These are phyloP conservation scores for Kickxella alabastrina DNA, from an alignment of 192 early-diverging fungal species.

Conservation along the genomic window DNA sequence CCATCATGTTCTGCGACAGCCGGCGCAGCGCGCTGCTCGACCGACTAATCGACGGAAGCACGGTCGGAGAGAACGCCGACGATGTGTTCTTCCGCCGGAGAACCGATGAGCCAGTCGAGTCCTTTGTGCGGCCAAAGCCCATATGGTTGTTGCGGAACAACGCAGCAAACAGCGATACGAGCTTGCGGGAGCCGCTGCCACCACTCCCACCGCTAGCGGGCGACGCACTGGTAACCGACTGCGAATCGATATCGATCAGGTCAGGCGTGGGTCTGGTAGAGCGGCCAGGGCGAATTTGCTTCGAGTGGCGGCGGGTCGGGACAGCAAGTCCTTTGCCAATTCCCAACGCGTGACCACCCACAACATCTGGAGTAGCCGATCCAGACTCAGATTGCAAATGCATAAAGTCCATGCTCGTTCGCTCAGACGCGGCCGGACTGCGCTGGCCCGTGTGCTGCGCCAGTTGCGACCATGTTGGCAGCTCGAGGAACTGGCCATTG, in stretches of 20 bases:
- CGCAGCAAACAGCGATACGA: conserved; percentile 73
- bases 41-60: conserved; percentile 13
- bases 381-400: conserved; percentile 45
- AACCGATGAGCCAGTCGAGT: conserved; percentile 13
- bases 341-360: conserved; percentile 9
- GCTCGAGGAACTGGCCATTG: conserved; percentile 8
- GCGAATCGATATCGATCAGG: conserved; percentile 17
- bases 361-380: conserved; percentile 32
- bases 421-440: conserved; percentile 40
- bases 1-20: conserved; percentile 9
- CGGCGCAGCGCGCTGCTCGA: conserved; percentile 29
- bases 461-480: conserved; percentile 51
- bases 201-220: conserved; percentile 9
- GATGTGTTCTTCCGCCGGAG: conserved; percentile 43
- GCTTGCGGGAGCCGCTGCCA: conserved; percentile 52
- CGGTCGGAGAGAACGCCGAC: conserved; percentile 28
- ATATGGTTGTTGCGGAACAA: conserved; percentile 51
- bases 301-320: conserved; percentile 34
- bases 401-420: conserved; percentile 41
- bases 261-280: conserved; percentile 13
- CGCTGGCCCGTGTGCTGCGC: conserved; percentile 23
- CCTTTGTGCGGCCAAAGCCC: conserved; percentile 24
- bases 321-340: conserved; percentile 17
- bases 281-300: conserved; percentile 49
- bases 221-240: conserved; percentile 3